Conservation (phyloP, 148 eudicot species). For the Mesembryanthemum crystallinum region DNA sequence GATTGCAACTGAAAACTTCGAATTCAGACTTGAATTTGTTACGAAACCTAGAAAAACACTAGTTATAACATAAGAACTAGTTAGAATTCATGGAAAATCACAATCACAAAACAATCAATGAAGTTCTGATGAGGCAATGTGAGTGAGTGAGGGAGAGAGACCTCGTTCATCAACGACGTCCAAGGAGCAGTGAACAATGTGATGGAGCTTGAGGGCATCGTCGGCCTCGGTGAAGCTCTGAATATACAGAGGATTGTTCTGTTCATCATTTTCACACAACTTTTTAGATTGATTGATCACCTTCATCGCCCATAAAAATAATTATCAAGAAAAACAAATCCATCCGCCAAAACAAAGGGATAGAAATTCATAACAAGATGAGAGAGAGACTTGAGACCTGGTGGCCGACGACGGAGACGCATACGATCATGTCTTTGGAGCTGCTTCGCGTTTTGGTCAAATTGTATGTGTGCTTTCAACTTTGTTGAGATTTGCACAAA, state of each 20-base stretch:
- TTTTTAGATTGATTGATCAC: neutral
- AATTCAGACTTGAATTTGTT: too few species aligned
- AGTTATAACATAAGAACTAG: too few species aligned
- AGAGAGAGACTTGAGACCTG: constrained; percentile 47
- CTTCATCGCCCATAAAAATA: neutral
- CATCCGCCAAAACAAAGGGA: too few species aligned
- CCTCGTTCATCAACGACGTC: constrained; percentile 99
- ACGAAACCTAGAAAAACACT: too few species aligned
- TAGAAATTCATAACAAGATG: neutral
- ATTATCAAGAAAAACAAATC: neutral
- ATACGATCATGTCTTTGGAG: constrained; percentile 67
- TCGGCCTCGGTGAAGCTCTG: constrained; percentile 96
- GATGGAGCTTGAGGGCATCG: constrained; percentile 96
- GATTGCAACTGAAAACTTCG: too few species aligned
- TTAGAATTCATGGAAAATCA: too few species aligned
- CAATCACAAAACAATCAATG: neutral
- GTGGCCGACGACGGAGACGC: constrained; percentile 94
- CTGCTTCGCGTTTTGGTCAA: too few species aligned
- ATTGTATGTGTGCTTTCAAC: too few species aligned
- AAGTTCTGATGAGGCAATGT: neutral
- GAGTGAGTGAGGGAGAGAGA: constrained; percentile 10
- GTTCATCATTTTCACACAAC: constrained; percentile 2
- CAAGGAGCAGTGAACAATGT: constrained; percentile 96
- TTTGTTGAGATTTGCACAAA: too few species aligned
- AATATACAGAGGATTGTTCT: constrained; percentile 93